phyloP scores from a whole-genome alignment of 306 rosid genomes.

The Dryas drummondii region DNA sequence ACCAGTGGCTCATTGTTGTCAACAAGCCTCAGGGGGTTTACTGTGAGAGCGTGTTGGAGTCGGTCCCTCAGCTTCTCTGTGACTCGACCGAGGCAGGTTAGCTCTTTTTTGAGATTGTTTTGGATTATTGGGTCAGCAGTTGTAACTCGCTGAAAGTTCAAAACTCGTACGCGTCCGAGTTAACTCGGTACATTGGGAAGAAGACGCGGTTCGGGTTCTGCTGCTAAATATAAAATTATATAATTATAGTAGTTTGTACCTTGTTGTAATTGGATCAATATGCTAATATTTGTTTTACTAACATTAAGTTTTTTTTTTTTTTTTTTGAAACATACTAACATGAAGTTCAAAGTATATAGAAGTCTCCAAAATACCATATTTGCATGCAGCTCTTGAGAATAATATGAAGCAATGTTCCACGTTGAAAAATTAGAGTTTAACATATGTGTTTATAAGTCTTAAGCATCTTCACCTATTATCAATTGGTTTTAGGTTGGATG shows the following conservation, averaged over 20 bases:
- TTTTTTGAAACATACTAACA: too few relatives aligned
- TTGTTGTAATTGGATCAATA: neutral
- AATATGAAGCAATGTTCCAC: too few relatives aligned
- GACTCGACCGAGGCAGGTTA: slow-evolving; percentile 29
- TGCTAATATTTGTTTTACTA: neutral
- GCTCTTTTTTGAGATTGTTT: neutral
- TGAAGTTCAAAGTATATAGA: too few relatives aligned
- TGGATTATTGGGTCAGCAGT: neutral
- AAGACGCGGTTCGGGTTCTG: neutral
- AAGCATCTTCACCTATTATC: too few relatives aligned
- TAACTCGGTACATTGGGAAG: neutral
- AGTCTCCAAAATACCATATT: too few relatives aligned
- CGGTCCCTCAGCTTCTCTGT: slow-evolving; percentile 40
- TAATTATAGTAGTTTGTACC: too few relatives aligned
- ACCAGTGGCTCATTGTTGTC: slow-evolving; percentile 65
- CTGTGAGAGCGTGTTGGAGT: slow-evolving; percentile 68
- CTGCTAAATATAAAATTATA: too few relatives aligned
- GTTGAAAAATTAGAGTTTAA: too few relatives aligned
- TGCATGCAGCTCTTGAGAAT: too few relatives aligned
- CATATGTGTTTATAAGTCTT: too few relatives aligned
- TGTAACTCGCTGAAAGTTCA: neutral
- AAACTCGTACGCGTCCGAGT: neutral
- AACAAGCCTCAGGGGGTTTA: slow-evolving; percentile 82
- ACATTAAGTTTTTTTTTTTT: too few relatives aligned
- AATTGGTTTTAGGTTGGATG: too few relatives aligned